phyloP scores from a whole-genome alignment of 768 basidiomycete species.

The Epithele typhae region DNA sequence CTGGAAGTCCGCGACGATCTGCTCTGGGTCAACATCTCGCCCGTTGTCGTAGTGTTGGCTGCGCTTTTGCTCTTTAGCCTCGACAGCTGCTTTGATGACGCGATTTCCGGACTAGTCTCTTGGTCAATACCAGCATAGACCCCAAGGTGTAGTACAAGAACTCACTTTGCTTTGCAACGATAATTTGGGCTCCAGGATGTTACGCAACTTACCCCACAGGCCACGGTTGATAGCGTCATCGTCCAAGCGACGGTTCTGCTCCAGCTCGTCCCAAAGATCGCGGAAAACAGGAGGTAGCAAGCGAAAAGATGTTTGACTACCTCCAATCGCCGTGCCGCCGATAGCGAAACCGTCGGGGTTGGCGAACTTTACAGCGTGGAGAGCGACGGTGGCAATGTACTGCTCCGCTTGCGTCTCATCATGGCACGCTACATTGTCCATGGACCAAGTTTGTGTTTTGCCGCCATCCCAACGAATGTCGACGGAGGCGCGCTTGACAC shows the following conservation, averaged over 20 bases:
- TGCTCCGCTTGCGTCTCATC: slow-evolving; percentile 81
- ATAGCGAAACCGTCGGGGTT: slow-evolving; percentile 58
- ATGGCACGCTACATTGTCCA: slow-evolving; percentile 82
- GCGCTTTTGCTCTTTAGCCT: slow-evolving; percentile 12
- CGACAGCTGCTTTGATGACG: slow-evolving; percentile 3
- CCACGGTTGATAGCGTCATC: slow-evolving; percentile 63
- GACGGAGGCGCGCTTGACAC: slow-evolving; percentile 70
- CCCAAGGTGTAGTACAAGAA: neutral
- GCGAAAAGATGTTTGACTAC: slow-evolving; percentile 64
- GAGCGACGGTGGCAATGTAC: slow-evolving; percentile 81
- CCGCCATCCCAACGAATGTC: slow-evolving; percentile 70
- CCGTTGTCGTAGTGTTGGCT: slow-evolving; percentile 1
- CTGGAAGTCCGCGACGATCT: slow-evolving; percentile 54
- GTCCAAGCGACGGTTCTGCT: slow-evolving; percentile 50
- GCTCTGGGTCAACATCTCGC: slow-evolving; percentile 34
- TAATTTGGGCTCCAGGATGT: slow-evolving; percentile 63
- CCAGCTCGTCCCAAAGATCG: slow-evolving; percentile 91
- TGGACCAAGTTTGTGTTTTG: slow-evolving; percentile 62
- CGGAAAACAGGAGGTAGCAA: slow-evolving; percentile 78
- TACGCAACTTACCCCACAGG: slow-evolving; percentile 66
- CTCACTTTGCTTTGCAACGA: slow-evolving; percentile 38
- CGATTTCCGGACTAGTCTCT: slow-evolving; percentile 3
- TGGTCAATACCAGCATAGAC: neutral
- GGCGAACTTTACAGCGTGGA: slow-evolving; percentile 74
- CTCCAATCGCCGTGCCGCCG: slow-evolving; percentile 39